Evolutionary conservation across 106 monocot genomes (phyloP).

Genomic region (Xerophyta viscosa): DNA sequence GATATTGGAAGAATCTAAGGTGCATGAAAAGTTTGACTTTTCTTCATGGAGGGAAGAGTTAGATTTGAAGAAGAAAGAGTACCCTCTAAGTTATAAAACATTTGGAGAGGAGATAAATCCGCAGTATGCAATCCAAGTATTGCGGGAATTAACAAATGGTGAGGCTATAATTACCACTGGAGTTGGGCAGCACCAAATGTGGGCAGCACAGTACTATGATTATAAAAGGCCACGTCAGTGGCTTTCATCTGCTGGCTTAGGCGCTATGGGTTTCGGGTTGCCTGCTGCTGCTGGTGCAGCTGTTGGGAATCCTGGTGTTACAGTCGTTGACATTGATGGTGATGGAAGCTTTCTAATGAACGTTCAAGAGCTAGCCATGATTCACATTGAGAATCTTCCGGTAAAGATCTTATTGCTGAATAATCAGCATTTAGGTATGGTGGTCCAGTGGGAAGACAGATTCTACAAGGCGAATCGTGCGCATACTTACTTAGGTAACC

Average conservation of each 20-base stretch:
- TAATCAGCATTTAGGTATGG: conserved; percentile 95
- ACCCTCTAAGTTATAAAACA: conserved; percentile 58
- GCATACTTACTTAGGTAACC: conserved; percentile 68
- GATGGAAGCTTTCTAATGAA: conserved; percentile 97
- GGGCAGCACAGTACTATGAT: conserved; percentile 82
- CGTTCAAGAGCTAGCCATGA: conserved; percentile 73
- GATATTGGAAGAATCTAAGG: conserved; percentile 20
- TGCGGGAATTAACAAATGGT: conserved; percentile 71
- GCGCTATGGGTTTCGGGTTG: conserved; percentile 92
- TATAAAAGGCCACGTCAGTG: conserved; percentile 62
- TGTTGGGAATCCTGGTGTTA: conserved; percentile 67
- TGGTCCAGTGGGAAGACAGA: conserved; percentile 87
- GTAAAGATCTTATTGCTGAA: conserved; percentile 83
- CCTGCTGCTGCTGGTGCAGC: conserved; percentile 95
- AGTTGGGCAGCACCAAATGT: conserved; percentile 98
- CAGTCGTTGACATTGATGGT: conserved; percentile 85
- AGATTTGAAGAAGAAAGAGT: conserved; percentile 44
- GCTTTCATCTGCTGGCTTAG: conserved; percentile 77
- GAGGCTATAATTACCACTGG: conserved; percentile 83
- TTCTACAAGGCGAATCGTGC: conserved; percentile 82
- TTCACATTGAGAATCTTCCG: conserved; percentile 66
- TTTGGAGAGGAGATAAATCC: conserved; percentile 69
- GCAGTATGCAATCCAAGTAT: conserved; percentile 70
- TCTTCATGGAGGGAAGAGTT: conserved; percentile 66
- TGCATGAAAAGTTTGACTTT: conserved; percentile 39